Evolutionary conservation across 129 eudicot genomes (phyloP).

Genomic region (Escallonia rubra): DNA sequence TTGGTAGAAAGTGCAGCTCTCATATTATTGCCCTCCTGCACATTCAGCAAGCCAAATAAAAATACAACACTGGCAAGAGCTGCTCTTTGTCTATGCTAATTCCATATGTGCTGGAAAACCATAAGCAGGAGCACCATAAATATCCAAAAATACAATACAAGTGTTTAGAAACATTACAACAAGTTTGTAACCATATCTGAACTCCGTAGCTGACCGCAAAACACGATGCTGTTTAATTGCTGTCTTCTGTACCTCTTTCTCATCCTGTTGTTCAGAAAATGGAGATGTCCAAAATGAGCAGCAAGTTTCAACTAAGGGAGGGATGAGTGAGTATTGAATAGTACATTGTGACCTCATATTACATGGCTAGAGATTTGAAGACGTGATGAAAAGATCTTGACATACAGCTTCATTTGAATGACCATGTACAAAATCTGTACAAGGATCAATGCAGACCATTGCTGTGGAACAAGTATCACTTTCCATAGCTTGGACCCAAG

Average conservation of each 20-base stretch:
- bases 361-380: background rate
- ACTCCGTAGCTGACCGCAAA: constrained; percentile 71
- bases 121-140: background rate
- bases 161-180: constrained; percentile 52
- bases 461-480: too few relatives aligned
- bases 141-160: background rate
- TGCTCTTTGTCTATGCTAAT: background rate
- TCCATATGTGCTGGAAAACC: background rate
- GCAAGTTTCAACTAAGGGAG: too few relatives aligned
- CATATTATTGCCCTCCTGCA: constrained; percentile 83
- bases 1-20: constrained; percentile 71
- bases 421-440: too few relatives aligned
- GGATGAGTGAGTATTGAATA: too few relatives aligned
- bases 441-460: too few relatives aligned
- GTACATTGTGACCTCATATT: background rate
- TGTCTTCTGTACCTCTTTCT: constrained; percentile 73
- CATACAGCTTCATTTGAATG: too few relatives aligned
- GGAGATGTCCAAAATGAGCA: too few relatives aligned
- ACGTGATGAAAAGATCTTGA: background rate
- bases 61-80: background rate
- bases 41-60: constrained; percentile 1
- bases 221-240: constrained; percentile 73
- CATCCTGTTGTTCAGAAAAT: constrained; percentile 54
- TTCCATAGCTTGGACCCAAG: too few relatives aligned
- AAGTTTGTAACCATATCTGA: constrained; percentile 88